Evolutionary conservation across 306 rosid species (phyloP), one percentile per base, ranked within the genome.

Genomic region (Abrus pulchellus): DNA sequence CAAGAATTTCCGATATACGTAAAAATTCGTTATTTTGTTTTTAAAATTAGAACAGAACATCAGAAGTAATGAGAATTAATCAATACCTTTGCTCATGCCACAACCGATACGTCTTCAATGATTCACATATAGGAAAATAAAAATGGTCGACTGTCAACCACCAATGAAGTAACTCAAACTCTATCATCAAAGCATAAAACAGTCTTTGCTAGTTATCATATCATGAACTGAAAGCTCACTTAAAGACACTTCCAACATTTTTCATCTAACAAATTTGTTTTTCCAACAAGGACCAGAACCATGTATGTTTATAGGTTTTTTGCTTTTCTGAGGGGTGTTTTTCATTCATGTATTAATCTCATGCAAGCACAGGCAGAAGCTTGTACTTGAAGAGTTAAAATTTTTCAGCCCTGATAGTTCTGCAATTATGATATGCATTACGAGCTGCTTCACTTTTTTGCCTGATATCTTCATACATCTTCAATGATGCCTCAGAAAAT

Each of bases 401-500:
- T 54, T 85, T 83, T 79, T 73, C 85, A 14, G 76, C 75, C 76
- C 75, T 78, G 30, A 68, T 34, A 61, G 83, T 82, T 81, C 79
- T 86, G 83, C 53, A 80, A 71, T 87, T 93, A 36, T 85, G 61
- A 80, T 95, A 95, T 29, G 90, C 85, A 64, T 47, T 84, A 56
- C 82, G 82, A 9, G 96, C 99, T 38, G 84, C 77, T 75, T 95
- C 99, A 44, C 90, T 89, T 77, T 87, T 92, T 83, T 87, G 96
- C 82, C 74, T 91, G 76, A 89, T 76, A 65, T 92, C 96, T 84
- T 95, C 99, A 32, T 89, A 95, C 98, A 95, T 90, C 86, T 95
- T 95, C 83, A 93, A 77, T 0, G 98, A 93, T 49, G 90, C 98
- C 90, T 95, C 98, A 0, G 99, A 95, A 83, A 93, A 92, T 76